phyloP scores from a whole-genome alignment of 2,329 filamentous ascomycete species.

The Onygenales sp. region DNA sequence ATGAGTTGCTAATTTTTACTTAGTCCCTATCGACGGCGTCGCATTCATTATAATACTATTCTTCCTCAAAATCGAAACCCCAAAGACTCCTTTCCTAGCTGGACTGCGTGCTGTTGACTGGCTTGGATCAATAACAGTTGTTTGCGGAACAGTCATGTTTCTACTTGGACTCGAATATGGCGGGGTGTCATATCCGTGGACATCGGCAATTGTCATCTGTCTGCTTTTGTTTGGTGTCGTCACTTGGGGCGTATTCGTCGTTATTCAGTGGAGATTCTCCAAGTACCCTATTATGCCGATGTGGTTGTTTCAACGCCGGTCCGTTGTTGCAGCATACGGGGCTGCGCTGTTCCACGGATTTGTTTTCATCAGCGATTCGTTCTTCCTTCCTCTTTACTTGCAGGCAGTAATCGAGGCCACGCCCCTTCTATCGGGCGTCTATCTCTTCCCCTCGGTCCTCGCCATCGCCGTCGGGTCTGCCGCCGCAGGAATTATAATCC shows the following conservation, averaged over 20 bases:
- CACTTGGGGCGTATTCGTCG: conserved; percentile 54
- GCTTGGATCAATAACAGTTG: conserved; percentile 51
- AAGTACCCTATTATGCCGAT: conserved; percentile 69
- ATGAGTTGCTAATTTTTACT: not conserved
- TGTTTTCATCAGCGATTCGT: conserved; percentile 66
- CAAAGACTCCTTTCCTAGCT: conserved; percentile 47
- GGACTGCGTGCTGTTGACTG: conserved; percentile 55
- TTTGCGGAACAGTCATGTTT: conserved; percentile 74
- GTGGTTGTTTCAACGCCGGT: conserved; percentile 55
- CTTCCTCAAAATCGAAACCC: conserved; percentile 52
- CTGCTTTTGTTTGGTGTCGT: conserved; percentile 64
- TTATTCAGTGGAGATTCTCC: conserved; percentile 64
- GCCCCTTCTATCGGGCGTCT: conserved; percentile 63
- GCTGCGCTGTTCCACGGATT: conserved; percentile 65
- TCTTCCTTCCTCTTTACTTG: conserved; percentile 79
- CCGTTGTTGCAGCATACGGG: conserved; percentile 55
- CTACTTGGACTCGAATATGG: conserved; percentile 79
- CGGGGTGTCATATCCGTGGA: conserved; percentile 65
- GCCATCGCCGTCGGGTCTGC: conserved; percentile 56
- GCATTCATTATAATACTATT: conserved; percentile 50
- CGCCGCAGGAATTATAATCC: conserved; percentile 56
- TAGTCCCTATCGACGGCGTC: conserved; percentile 49
- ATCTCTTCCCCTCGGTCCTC: conserved; percentile 60
- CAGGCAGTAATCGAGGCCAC: conserved; percentile 60
- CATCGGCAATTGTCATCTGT: conserved; percentile 63